Conservation (phyloP, 179 eudicot genomes). For the Actinidia arguta region DNA sequence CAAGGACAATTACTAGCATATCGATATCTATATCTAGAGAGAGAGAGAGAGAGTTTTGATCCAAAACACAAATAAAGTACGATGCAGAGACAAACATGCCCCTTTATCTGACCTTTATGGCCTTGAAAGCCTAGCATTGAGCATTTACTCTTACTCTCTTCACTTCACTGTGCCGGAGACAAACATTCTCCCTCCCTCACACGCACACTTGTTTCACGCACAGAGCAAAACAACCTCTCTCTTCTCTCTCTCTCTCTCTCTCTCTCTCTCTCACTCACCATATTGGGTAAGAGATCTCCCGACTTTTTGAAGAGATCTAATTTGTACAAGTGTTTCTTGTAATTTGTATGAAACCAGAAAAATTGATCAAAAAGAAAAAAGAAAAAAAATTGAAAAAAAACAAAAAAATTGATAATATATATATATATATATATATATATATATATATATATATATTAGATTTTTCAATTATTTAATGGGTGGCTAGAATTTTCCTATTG, state of each 20-base stretch:
- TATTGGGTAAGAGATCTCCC: not conserved
- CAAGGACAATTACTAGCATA: too few species aligned
- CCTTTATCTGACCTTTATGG: not conserved
- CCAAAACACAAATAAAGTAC: not conserved
- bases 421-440: too few species aligned
- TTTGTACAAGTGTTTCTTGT: not conserved
- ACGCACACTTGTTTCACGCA: not conserved
- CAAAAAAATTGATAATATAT: too few species aligned
- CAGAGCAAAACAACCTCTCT: not conserved
- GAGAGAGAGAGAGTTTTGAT: too few species aligned
- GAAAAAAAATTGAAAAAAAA: too few species aligned
- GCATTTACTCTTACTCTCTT: not conserved
- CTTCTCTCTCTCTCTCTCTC: not conserved
- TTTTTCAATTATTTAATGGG: too few species aligned
- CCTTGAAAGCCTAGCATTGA: not conserved
- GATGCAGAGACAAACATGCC: conserved; percentile 3
- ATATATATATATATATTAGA: too few species aligned
- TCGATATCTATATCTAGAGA: too few species aligned
- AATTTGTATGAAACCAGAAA: too few species aligned
- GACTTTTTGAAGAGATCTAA: conserved; percentile 4
- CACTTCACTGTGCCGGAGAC: not conserved
- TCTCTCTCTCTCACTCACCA: not conserved
- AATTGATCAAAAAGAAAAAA: too few species aligned
- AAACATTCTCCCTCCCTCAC: not conserved
- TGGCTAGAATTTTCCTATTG: too few species aligned